Evolutionary conservation across 805 yeast genomes (phyloP).

Genomic region (Torulaspora microellipsoides): DNA sequence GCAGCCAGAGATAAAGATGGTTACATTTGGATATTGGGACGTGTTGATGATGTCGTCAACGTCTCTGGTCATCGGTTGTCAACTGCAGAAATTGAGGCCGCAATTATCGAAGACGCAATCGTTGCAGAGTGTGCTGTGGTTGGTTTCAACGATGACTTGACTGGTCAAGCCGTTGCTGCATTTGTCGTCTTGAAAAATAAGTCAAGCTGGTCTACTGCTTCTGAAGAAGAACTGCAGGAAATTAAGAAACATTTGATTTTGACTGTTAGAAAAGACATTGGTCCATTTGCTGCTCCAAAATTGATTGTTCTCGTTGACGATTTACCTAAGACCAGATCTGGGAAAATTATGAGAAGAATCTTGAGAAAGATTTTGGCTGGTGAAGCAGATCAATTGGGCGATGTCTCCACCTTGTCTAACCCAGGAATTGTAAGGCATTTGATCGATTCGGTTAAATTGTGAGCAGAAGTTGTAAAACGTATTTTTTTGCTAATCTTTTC

Average conservation of each 20-base stretch:
- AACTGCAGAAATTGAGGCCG: slow-evolving; percentile 87
- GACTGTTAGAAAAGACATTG: slow-evolving; percentile 73
- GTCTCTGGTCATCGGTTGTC: slow-evolving; percentile 83
- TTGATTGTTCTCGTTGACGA: slow-evolving; percentile 66
- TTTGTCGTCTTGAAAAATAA: slow-evolving; percentile 67
- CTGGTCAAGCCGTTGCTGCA: slow-evolving; percentile 85
- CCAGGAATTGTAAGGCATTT: slow-evolving; percentile 68
- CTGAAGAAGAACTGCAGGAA: slow-evolving; percentile 45
- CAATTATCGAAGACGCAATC: slow-evolving; percentile 62
- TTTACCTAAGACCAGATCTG: slow-evolving; percentile 82
- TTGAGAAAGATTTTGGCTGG: slow-evolving; percentile 69
- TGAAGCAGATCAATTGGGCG: slow-evolving; percentile 80
- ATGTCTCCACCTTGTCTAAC: slow-evolving; percentile 70
- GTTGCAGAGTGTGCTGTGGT: slow-evolving; percentile 82
- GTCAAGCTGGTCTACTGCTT: slow-evolving; percentile 29
- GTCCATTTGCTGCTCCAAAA: slow-evolving; percentile 85
- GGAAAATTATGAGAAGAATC: slow-evolving; percentile 84
- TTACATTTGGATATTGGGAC: slow-evolving; percentile 78
- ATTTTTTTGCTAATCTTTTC: no score
- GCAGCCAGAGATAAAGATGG: slow-evolving; percentile 84
- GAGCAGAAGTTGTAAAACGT: not conserved
- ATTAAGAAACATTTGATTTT: slow-evolving; percentile 60
- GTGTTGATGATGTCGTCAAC: slow-evolving; percentile 86
- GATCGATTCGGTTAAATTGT: slow-evolving; percentile 46
- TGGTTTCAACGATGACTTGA: slow-evolving; percentile 75